These are phyloP conservation scores for Ganoderma lucidum DNA, from an alignment of 1,284 basidiomycete species.

Conservation along the genomic window DNA sequence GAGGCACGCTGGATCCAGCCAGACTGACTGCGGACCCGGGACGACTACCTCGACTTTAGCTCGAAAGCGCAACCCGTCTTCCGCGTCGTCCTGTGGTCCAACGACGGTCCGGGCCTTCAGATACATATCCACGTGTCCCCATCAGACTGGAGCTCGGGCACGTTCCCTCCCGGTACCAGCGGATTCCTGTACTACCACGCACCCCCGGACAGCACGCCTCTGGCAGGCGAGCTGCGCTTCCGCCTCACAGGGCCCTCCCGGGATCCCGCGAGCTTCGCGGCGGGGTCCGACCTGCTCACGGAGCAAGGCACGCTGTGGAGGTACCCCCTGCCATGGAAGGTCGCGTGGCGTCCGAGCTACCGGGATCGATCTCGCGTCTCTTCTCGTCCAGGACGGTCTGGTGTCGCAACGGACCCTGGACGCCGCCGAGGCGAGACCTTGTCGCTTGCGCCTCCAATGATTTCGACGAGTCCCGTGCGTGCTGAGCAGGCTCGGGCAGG, in stretches of 20 bases:
- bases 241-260: neutral
- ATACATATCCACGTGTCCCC: too few species aligned
- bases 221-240: neutral
- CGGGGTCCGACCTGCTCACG: neutral
- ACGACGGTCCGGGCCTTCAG: too few species aligned
- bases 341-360: too few species aligned
- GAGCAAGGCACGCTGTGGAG: neutral
- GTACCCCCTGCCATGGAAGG: neutral
- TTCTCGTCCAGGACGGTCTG: conserved; percentile 2
- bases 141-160: neutral
- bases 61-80: neutral
- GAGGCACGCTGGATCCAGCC: conserved; percentile 31
- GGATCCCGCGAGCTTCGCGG: neutral
- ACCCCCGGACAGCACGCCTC: neutral
- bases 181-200: conserved; percentile 7
- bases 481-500: neutral
- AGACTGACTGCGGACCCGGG: conserved; percentile 32
- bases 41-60: conserved; percentile 35
- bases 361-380: neutral
- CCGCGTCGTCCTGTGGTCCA: too few species aligned
- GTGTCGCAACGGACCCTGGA: neutral
- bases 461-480: neutral
- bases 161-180: neutral
- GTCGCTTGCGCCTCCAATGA: neutral
- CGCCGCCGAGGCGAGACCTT: neutral